Evolutionary conservation across 768 basidiomycete species (phyloP).

Genomic region (Phylloporus sp.): DNA sequence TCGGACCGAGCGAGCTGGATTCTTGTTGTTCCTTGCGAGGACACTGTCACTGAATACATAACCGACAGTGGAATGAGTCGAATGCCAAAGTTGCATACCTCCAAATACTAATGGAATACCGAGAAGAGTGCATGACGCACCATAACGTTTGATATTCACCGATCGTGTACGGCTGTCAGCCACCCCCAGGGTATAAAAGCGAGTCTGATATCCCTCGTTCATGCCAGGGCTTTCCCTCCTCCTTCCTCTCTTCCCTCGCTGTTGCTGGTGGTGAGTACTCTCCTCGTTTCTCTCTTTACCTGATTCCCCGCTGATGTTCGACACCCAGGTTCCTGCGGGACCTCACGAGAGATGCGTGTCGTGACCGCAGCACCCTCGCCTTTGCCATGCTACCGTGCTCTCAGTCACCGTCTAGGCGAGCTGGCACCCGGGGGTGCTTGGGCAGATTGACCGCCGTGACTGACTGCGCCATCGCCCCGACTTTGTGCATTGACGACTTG

Average conservation of each 20-base stretch:
- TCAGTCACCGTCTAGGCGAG: not conserved
- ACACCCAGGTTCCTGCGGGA: not conserved
- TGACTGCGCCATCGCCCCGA: not conserved
- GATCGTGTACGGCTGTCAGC: not conserved
- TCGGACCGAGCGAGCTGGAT: no score
- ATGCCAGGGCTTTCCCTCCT: not conserved
- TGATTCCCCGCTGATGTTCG: not conserved
- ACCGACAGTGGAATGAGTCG: no score
- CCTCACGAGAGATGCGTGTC: not conserved
- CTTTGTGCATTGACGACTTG: not conserved
- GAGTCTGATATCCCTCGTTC: not conserved
- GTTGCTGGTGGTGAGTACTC: not conserved
- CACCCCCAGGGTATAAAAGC: not conserved
- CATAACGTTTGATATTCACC: not conserved
- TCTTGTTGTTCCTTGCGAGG: no score
- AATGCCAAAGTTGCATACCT: no score
- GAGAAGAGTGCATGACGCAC: no score
- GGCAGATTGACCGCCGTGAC: not conserved
- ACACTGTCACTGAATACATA: no score
- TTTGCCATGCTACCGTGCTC: not conserved
- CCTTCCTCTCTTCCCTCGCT: not conserved
- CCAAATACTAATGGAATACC: no score
- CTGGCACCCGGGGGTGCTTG: not conserved
- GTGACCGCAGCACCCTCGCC: not conserved
- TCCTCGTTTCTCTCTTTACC: not conserved